phyloP scores from a whole-genome alignment of 1,284 basidiomycete species.

The Chondrostereum purpureum region DNA sequence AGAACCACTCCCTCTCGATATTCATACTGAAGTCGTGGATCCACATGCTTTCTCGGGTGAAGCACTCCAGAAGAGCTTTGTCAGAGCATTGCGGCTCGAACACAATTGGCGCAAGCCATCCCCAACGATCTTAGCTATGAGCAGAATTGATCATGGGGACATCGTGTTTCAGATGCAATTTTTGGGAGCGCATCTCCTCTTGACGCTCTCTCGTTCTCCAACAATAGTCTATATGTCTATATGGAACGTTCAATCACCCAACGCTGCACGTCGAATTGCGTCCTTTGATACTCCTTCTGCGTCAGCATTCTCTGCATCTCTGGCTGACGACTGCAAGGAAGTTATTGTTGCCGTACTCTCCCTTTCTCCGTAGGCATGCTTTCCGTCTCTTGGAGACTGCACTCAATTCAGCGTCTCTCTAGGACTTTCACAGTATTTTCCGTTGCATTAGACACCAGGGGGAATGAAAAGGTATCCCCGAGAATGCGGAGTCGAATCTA shows the following conservation, averaged over 20 bases:
- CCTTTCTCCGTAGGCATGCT: slow-evolving; percentile 16
- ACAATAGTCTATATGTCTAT: slow-evolving; percentile 28
- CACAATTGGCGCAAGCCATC: slow-evolving; percentile 39
- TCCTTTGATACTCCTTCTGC: slow-evolving; percentile 28
- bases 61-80: slow-evolving; percentile 28
- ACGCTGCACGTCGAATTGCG: slow-evolving; percentile 25
- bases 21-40: slow-evolving; percentile 24
- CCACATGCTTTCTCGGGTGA: slow-evolving; percentile 22
- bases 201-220: slow-evolving; percentile 33
- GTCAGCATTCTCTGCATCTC: slow-evolving; percentile 27
- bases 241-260: slow-evolving; percentile 29
- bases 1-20: slow-evolving; percentile 26
- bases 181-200: slow-evolving; percentile 39
- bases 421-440: neutral
- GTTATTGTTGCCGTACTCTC: slow-evolving; percentile 27
- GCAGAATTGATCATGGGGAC: slow-evolving; percentile 28
- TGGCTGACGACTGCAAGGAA: slow-evolving; percentile 18
- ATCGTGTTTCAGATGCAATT: slow-evolving; percentile 38
- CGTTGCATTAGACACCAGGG: neutral
- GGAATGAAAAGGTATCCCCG: neutral
- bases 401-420: slow-evolving; percentile 11
- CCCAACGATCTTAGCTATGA: slow-evolving; percentile 28
- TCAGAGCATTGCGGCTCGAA: slow-evolving; percentile 43
- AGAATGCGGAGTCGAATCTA: neutral
- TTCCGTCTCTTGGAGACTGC: too few relatives aligned